Conservation (phyloP, 2,329 filamentous ascomycete species). For the Apiospora kogelbergensis region DNA sequence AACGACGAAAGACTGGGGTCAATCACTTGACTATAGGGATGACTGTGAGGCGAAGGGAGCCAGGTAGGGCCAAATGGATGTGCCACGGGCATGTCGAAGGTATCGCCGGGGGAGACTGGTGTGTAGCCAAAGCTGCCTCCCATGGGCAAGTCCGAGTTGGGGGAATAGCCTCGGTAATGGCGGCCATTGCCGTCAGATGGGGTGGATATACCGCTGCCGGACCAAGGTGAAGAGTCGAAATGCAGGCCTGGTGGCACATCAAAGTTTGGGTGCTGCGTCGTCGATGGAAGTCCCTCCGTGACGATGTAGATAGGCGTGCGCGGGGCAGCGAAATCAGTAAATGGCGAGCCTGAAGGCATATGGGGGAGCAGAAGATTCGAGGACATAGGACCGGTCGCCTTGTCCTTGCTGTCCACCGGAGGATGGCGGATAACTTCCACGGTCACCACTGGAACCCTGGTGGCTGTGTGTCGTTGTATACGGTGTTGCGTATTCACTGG, state of each 20-base stretch:
- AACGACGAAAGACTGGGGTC: conserved; percentile 38
- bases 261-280: not conserved
- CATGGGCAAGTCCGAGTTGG: conserved; percentile 24
- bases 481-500: not conserved
- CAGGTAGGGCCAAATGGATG: not conserved
- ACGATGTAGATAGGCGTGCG: conserved; percentile 20
- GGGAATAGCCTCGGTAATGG: conserved; percentile 21
- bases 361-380: not conserved
- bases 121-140: conserved; percentile 11
- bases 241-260: conserved; percentile 12
- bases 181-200: conserved; percentile 37
- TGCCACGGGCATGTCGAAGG: not conserved
- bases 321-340: not conserved
- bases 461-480: not conserved
- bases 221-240: conserved; percentile 42
- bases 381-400: not conserved
- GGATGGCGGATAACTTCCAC: not conserved
- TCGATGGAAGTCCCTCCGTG: conserved; percentile 23
- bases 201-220: conserved; percentile 49
- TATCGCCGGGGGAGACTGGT: not conserved
- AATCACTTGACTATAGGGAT: conserved; percentile 35
- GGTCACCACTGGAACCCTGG: not conserved
- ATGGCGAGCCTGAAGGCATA: not conserved
- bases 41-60: conserved; percentile 26
- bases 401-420: not conserved